Evolutionary conservation across 148 eudicot genomes (phyloP).

Genomic region (Polygonum maritimum): DNA sequence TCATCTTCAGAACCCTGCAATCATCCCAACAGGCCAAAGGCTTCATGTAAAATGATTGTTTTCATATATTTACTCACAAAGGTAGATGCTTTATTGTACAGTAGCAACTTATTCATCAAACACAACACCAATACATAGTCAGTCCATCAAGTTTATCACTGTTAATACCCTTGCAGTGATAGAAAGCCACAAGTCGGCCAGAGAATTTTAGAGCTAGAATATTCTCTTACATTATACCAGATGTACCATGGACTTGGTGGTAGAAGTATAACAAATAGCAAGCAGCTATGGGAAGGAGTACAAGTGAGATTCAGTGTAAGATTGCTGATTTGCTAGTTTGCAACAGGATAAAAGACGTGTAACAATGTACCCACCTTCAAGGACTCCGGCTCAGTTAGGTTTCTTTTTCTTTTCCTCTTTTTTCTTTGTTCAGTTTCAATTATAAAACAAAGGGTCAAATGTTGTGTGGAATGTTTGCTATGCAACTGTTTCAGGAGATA

Average conservation of each 20-base stretch:
- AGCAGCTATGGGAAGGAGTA: not conserved
- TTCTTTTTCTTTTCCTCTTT: not conserved
- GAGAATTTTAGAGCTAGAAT: not conserved
- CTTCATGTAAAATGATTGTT: not conserved
- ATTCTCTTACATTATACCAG: not conserved
- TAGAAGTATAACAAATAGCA: not conserved
- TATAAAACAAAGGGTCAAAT: not conserved
- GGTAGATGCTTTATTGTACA: not conserved
- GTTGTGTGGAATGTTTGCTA: not conserved
- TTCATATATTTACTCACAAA: not conserved
- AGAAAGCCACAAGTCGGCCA: not conserved
- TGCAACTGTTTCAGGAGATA: not conserved
- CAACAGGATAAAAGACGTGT: not conserved
- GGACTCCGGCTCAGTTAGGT: not conserved
- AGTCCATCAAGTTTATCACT: not conserved
- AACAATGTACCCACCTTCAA: not conserved
- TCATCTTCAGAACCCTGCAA: constrained; percentile 94
- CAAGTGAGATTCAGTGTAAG: not conserved
- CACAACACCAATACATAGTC: not conserved
- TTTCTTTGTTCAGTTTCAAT: not conserved
- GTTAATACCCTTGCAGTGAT: not conserved
- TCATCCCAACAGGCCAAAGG: not conserved
- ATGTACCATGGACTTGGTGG: not conserved
- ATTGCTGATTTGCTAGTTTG: not conserved
- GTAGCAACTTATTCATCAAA: not conserved